These are phyloP conservation scores for Phaeosphaeria sp. DNA, from an alignment of 2,329 filamentous ascomycete species.

Conservation along the genomic window DNA sequence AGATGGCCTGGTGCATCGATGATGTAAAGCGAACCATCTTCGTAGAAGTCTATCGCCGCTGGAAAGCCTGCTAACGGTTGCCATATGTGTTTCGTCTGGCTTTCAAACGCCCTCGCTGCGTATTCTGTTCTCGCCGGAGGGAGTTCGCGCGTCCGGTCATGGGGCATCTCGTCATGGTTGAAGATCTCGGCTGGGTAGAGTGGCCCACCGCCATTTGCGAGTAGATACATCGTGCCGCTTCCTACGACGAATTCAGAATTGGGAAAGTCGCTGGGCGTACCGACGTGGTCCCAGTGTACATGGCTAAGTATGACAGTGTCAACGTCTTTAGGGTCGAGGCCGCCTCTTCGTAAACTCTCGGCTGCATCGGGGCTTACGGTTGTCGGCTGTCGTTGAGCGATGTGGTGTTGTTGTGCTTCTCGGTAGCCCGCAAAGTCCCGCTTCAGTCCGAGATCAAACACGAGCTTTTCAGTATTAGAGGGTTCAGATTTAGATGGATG, in stretches of 20 bases:
- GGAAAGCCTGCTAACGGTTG: constrained; percentile 54
- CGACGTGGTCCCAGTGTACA: constrained; percentile 65
- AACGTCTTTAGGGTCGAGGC: constrained; percentile 45
- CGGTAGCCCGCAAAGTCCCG: constrained; percentile 54
- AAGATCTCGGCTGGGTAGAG: constrained; percentile 55
- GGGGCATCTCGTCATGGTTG: constrained; percentile 52
- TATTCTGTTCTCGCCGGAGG: constrained; percentile 37
- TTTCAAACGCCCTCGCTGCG: constrained; percentile 21
- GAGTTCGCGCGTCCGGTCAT: constrained; percentile 52
- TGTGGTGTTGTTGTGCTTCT: constrained; percentile 53
- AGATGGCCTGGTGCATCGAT: constrained; percentile 61
- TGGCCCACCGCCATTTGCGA: constrained; percentile 31
- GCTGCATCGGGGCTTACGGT: constrained; percentile 54
- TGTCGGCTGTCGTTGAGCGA: constrained; percentile 55
- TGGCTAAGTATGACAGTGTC: constrained; percentile 59
- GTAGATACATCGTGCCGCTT: constrained; percentile 35
- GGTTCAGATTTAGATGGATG: constrained; percentile 45
- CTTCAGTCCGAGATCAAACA: constrained; percentile 63
- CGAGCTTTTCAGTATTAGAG: constrained; percentile 45
- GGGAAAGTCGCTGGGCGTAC: constrained; percentile 61
- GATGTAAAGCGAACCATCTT: constrained; percentile 55
- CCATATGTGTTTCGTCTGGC: constrained; percentile 45
- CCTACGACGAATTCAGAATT: constrained; percentile 60
- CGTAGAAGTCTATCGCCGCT: constrained; percentile 55
- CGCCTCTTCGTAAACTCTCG: constrained; percentile 45